These are phyloP conservation scores for Xanthoconium stramineum DNA, from an alignment of 768 basidiomycete species.

Conservation along the genomic window DNA sequence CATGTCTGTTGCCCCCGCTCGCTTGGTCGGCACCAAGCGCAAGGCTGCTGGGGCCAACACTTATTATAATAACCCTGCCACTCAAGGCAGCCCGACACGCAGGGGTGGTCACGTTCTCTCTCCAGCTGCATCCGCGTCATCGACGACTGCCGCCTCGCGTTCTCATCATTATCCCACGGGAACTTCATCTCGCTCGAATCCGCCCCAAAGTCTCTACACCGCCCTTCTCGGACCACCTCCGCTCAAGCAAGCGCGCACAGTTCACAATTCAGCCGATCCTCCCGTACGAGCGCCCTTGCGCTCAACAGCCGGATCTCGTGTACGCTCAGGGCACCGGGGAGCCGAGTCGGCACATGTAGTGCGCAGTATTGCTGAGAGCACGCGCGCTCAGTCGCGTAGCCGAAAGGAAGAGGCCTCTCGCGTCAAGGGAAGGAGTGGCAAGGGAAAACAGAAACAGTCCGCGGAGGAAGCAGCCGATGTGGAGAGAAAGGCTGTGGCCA, in stretches of 20 bases:
- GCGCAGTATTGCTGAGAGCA: constrained; percentile 45
- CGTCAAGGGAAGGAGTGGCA: constrained; percentile 40
- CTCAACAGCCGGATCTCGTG: constrained; percentile 33
- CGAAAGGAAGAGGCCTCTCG: constrained; percentile 39
- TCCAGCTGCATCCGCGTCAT: constrained; percentile 22
- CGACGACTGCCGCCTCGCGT: constrained; percentile 35
- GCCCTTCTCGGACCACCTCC: constrained; percentile 78
- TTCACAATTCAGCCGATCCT: constrained; percentile 69
- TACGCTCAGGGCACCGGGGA: constrained; percentile 20
- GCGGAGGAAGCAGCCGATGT: constrained; percentile 42
- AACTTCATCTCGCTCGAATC: constrained; percentile 36
- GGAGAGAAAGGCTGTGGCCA: constrained; percentile 82
- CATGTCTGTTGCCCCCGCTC: constrained; percentile 45
- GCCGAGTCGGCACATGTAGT: constrained; percentile 15
- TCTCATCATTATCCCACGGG: constrained; percentile 42
- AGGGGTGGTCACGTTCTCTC: constrained; percentile 49
- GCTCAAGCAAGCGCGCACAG: constrained; percentile 72
- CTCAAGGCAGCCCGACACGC: constrained; percentile 40
- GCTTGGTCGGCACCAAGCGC: constrained; percentile 59
- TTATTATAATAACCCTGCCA: constrained; percentile 51
- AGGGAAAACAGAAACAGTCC: constrained; percentile 48
- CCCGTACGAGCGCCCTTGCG: constrained; percentile 51
- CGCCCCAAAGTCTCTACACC: constrained; percentile 61
- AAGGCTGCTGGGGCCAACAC: constrained; percentile 41
- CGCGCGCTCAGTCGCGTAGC: constrained; percentile 43